Evolutionary conservation across 1,284 basidiomycete species (phyloP).

Genomic region (Trametes polyzona): DNA sequence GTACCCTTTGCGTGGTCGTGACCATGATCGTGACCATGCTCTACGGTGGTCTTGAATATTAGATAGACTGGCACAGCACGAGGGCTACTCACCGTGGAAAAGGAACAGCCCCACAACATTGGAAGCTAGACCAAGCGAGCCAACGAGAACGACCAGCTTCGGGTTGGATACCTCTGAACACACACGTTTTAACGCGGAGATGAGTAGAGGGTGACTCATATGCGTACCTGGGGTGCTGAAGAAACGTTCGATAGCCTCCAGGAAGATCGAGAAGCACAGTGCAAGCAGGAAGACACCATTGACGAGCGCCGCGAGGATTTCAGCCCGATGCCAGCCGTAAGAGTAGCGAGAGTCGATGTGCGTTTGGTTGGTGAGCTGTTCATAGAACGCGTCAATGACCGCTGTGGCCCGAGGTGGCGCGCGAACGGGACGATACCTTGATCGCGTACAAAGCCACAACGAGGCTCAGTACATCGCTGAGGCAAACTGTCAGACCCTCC

Average conservation of each 20-base stretch:
- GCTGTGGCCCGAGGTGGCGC: constrained; percentile 5
- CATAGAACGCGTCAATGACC: constrained; percentile 14
- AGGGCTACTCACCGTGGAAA: constrained; percentile 79
- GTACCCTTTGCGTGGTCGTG: constrained; percentile 44
- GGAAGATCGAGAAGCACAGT: constrained; percentile 93
- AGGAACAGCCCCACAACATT: constrained; percentile 94
- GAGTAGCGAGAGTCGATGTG: constrained; percentile 73
- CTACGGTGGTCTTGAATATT: constrained; percentile 40
- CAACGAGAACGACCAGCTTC: constrained; percentile 88
- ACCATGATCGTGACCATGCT: constrained; percentile 67
- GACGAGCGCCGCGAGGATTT: constrained; percentile 93
- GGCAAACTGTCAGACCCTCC: constrained; percentile 14
- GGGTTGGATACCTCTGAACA: constrained; percentile 85
- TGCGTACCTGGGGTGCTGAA: constrained; percentile 78
- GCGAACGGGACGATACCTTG: constrained; percentile 57
- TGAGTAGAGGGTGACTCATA: background rate
- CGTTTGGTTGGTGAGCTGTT: constrained; percentile 58
- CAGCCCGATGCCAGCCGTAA: constrained; percentile 98
- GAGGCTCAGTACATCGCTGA: constrained; percentile 92
- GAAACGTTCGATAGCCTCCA: constrained; percentile 93
- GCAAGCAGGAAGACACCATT: constrained; percentile 98
- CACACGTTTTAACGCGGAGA: background rate
- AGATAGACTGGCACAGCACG: background rate
- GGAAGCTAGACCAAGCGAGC: constrained; percentile 86
- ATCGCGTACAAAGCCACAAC: constrained; percentile 97